phyloP scores from a whole-genome alignment of 202 grass and related monocot species.

The Zoysia matrella region DNA sequence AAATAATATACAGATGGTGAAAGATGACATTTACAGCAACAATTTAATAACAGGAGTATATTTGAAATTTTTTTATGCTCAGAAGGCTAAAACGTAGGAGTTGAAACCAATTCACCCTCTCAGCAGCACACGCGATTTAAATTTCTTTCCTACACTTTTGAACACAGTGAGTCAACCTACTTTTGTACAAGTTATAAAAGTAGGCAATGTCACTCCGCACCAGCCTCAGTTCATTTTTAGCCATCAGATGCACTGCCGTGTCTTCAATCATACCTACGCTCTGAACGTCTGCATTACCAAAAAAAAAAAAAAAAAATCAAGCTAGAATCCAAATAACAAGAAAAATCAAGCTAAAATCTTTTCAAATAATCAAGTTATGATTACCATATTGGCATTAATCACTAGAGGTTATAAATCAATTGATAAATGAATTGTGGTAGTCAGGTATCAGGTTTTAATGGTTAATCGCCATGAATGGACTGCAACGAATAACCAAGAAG shows the following conservation, averaged over 20 bases:
- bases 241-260: background rate
- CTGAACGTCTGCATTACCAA: background rate
- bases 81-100: background rate
- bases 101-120: too few species aligned
- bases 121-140: background rate
- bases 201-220: background rate
- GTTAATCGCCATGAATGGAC: background rate
- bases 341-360: background rate
- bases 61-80: background rate
- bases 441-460: too few species aligned
- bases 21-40: too few species aligned
- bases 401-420: background rate
- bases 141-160: conserved; percentile 17
- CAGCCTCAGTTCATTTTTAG: conserved; percentile 21
- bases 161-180: conserved; percentile 13
- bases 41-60: too few species aligned
- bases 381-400: background rate
- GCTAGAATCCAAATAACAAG: background rate
- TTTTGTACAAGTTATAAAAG: background rate
- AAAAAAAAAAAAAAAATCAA: conserved; percentile 19
- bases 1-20: too few species aligned
- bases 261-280: background rate
- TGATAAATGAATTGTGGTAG: background rate
- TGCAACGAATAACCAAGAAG: background rate
- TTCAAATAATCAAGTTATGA: conserved; percentile 3